Conservation (phyloP, 2,329 filamentous ascomycete species). For the Ascochyta koolunga region DNA sequence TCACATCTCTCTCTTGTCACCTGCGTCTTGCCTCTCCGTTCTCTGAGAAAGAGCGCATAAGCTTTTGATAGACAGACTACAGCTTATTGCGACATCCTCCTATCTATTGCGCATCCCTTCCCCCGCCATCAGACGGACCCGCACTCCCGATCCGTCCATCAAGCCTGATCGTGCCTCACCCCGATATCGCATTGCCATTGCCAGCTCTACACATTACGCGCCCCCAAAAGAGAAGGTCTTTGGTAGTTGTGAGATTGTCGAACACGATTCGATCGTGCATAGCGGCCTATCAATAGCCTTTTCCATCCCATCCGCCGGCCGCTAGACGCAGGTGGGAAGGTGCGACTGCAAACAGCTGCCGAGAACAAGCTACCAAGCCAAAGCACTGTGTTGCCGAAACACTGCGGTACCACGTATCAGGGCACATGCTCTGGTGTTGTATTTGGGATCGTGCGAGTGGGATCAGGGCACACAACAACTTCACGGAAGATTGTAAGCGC, state of each 20-base stretch:
- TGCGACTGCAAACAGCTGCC: slow-evolving; percentile 30
- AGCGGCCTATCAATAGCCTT: slow-evolving; percentile 20
- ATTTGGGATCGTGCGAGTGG: slow-evolving; percentile 11
- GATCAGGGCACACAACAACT: background rate
- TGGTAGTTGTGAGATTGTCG: slow-evolving; percentile 21
- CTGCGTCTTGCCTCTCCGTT: slow-evolving; percentile 2
- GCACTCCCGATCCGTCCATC: background rate
- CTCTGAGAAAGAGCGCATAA: background rate
- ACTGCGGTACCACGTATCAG: slow-evolving; percentile 13
- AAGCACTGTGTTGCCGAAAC: slow-evolving; percentile 12
- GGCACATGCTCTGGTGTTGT: slow-evolving; percentile 14
- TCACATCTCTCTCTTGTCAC: slow-evolving; percentile 2
- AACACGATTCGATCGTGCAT: slow-evolving; percentile 22
- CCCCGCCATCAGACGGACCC: background rate
- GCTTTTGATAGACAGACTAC: slow-evolving; percentile 6
- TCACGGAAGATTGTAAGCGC: slow-evolving; percentile 7
- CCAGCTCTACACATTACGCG: slow-evolving; percentile 2
- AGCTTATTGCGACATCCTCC: slow-evolving; percentile 7
- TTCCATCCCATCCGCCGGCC: slow-evolving; percentile 15
- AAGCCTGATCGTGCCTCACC: slow-evolving; percentile 3
- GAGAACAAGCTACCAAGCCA: slow-evolving; percentile 19
- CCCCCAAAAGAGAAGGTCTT: slow-evolving; percentile 17
- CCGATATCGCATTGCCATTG: slow-evolving; percentile 27
- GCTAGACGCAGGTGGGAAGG: slow-evolving; percentile 41
- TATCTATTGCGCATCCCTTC: slow-evolving; percentile 14